Percentiles rank a stretch among this genome's conserved stretches.
Conservation (phyloP, 306 rosid species). For the Ormosia semicastrata region DNA sequence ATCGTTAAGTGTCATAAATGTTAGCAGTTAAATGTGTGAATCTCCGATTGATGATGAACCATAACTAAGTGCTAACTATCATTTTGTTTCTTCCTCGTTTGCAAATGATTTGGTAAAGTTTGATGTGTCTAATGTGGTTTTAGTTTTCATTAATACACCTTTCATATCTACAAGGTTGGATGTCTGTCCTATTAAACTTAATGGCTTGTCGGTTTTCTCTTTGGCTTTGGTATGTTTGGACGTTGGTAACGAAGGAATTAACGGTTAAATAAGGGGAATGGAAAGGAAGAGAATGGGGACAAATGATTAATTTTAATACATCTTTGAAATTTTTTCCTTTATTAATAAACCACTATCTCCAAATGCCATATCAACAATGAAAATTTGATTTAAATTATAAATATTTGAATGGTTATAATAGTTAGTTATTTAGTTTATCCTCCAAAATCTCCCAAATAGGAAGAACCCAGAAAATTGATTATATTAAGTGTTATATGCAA, state of each 20-base stretch:
- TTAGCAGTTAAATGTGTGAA: neutral
- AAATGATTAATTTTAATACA: neutral
- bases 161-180: neutral
- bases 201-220: neutral
- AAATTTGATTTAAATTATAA: neutral
- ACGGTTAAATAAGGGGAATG: neutral
- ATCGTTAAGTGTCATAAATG: neutral
- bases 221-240: neutral
- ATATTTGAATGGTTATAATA: neutral
- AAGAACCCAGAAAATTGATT: neutral
- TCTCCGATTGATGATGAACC: neutral
- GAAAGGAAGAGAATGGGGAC: neutral
- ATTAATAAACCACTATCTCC: neutral
- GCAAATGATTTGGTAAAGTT: neutral
- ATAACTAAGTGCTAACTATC: neutral
- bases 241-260: neutral
- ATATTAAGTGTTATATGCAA: neutral
- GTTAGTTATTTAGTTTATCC: neutral
- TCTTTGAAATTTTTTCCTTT: neutral
- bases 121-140: neutral
- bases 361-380: neutral
- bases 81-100: neutral
- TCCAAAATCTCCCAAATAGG: neutral
- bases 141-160: neutral
- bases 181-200: constrained; percentile 1